A percentile compares a stretch with the other conserved stretches of the same genome.
phyloP scores from a whole-genome alignment of 148 eudicot species.

The Amaranthus cruentus region DNA sequence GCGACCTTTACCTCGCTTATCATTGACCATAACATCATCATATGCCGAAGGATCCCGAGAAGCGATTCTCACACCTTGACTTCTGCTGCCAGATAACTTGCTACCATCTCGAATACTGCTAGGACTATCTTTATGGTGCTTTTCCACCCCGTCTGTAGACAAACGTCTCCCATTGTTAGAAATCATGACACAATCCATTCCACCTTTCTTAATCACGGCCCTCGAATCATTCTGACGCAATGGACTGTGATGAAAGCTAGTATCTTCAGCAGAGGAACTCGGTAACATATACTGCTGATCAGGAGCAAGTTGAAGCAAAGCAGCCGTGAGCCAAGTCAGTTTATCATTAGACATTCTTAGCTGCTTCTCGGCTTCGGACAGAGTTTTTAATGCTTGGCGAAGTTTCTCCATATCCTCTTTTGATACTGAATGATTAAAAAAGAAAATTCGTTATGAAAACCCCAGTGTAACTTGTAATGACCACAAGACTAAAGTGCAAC shows the following conservation, averaged over 20 bases:
- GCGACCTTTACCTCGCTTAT: constrained; percentile 32
- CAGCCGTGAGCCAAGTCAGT: constrained; percentile 91
- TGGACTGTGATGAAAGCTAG: constrained; percentile 61
- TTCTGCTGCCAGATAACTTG: constrained; percentile 35
- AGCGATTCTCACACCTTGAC: constrained; percentile 29
- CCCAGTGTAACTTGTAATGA: no score
- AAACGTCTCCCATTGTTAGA: constrained; percentile 39
- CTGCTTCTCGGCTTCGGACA: constrained; percentile 96
- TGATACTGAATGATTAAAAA: constrained; percentile 44
- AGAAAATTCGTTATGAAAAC: neutral
- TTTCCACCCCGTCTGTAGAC: constrained; percentile 26
- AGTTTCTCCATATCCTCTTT: constrained; percentile 92
- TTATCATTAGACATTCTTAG: constrained; percentile 79
- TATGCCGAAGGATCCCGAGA: constrained; percentile 34
- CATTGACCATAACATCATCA: constrained; percentile 25
- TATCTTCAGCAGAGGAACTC: constrained; percentile 59
- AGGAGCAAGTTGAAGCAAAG: constrained; percentile 92
- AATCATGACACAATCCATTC: constrained; percentile 35
- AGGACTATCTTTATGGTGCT: constrained; percentile 39
- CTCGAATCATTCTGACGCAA: constrained; percentile 32
- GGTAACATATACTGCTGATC: constrained; percentile 74
- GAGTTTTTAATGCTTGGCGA: constrained; percentile 81
- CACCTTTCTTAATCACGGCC: constrained; percentile 42
- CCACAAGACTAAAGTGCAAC: no score
- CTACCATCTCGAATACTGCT: constrained; percentile 27